phyloP scores from a whole-genome alignment of 2,329 filamentous ascomycete species.

The Colletotrichum viniferum region DNA sequence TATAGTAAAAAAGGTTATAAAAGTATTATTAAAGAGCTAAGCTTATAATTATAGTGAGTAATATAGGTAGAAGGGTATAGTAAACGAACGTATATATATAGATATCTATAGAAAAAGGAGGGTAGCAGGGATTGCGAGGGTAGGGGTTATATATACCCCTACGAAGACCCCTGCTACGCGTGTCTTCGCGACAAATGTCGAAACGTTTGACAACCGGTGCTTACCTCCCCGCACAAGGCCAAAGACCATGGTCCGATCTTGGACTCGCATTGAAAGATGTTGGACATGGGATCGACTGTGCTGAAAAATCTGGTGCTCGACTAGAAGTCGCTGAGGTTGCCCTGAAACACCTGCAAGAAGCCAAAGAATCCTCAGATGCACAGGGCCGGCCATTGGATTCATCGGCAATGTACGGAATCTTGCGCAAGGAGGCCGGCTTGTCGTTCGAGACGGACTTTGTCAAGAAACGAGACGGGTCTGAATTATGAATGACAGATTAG shows the following conservation, averaged over 20 bases:
- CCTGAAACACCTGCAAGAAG: conserved; percentile 46
- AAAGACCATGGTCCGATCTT: conserved; percentile 51
- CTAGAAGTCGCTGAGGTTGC: conserved; percentile 47
- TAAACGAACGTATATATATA: too few species aligned
- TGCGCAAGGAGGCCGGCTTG: conserved; percentile 46
- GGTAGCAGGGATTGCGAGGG: too few species aligned
- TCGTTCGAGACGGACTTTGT: conserved; percentile 46
- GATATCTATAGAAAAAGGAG: too few species aligned
- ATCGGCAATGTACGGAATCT: conserved; percentile 53
- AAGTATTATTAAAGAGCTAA: too few species aligned
- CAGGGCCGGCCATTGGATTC: conserved; percentile 48
- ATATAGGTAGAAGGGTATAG: too few species aligned
- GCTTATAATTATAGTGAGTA: too few species aligned
- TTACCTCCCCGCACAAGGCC: conserved; percentile 36
- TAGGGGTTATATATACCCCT: too few species aligned
- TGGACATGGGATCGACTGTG: conserved; percentile 49
- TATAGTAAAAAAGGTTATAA: too few species aligned
- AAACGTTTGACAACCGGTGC: conserved; percentile 40
- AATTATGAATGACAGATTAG: too few species aligned
- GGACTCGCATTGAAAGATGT: conserved; percentile 58
- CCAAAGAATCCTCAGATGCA: conserved; percentile 39
- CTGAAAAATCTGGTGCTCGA: conserved; percentile 39
- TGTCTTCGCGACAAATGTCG: too few species aligned
- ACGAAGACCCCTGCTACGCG: too few species aligned
- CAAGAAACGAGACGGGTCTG: conserved; percentile 28